Conservation (phyloP, 2,329 filamentous ascomycete species). For the Monascus ruber region DNA sequence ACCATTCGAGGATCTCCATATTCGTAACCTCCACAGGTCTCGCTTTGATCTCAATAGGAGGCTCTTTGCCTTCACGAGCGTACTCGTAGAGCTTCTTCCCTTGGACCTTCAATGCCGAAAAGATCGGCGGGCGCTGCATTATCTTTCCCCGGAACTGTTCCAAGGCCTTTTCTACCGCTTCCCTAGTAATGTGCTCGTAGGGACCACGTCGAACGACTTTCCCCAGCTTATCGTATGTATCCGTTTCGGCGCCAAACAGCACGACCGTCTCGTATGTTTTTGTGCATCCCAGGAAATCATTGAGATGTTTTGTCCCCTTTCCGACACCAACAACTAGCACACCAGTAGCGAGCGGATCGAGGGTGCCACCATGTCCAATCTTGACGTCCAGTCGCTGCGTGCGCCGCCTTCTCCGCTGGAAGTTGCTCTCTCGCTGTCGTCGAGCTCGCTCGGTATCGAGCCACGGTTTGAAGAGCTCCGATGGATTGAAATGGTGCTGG, state of each 20-base stretch:
- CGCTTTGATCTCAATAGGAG: constrained; percentile 74
- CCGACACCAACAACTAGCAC: constrained; percentile 84
- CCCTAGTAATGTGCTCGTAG: constrained; percentile 71
- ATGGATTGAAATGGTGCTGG: constrained; percentile 73
- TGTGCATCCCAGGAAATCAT: constrained; percentile 71
- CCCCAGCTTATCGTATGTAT: constrained; percentile 80
- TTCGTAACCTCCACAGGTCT: constrained; percentile 67
- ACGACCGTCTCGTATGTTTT: constrained; percentile 88
- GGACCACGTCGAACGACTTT: constrained; percentile 65
- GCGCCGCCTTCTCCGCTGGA: constrained; percentile 50
- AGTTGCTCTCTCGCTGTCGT: constrained; percentile 46
- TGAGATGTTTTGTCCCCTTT: constrained; percentile 71
- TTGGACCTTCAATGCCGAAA: constrained; percentile 83
- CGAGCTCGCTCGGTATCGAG: constrained; percentile 51
- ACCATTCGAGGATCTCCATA: constrained; percentile 72
- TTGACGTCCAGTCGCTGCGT: constrained; percentile 63
- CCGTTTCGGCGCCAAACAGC: constrained; percentile 82
- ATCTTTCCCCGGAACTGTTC: constrained; percentile 67
- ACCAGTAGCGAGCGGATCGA: constrained; percentile 88
- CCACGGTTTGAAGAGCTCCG: constrained; percentile 66
- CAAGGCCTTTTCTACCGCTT: constrained; percentile 66
- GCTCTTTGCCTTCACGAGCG: constrained; percentile 74
- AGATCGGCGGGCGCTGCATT: constrained; percentile 83
- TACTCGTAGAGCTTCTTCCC: constrained; percentile 96
- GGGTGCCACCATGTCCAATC: constrained; percentile 89